Percentiles rank a stretch among this genome's conserved stretches.
Evolutionary conservation across 306 rosid species (phyloP).

Genomic region (Rosa multiflora): DNA sequence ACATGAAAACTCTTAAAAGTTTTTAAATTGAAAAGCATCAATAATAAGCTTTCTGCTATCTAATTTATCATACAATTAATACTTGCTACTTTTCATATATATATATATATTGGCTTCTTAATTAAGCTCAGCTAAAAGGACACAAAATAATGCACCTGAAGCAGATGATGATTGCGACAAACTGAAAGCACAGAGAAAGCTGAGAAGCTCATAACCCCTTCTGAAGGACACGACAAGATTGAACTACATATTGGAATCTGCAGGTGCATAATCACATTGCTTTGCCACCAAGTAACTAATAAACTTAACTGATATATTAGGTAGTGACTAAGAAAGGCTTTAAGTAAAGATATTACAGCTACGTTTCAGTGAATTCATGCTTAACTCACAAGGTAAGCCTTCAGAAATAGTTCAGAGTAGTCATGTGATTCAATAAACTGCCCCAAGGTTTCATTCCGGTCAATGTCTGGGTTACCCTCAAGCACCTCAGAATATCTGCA

Average conservation of each 20-base stretch:
- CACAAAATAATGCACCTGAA: slow-evolving; percentile 49
- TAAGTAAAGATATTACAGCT: no score
- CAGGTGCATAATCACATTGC: no score
- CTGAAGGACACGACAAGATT: slow-evolving; percentile 72
- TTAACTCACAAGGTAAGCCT: slow-evolving; percentile 83
- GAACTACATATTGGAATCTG: no score
- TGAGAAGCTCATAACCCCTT: slow-evolving; percentile 76
- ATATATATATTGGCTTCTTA: neutral
- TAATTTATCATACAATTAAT: neutral
- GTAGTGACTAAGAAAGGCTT: neutral
- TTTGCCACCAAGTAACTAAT: slow-evolving; percentile 42
- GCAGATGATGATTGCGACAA: slow-evolving; percentile 71
- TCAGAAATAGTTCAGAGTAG: slow-evolving; percentile 54
- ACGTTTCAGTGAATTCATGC: slow-evolving; percentile 25
- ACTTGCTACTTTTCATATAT: neutral
- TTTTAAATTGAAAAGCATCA: no score
- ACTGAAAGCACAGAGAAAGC: slow-evolving; percentile 80
- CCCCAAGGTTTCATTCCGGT: slow-evolving; percentile 67
- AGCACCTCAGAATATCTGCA: slow-evolving; percentile 38
- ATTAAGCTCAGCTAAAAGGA: neutral
- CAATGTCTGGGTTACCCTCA: slow-evolving; percentile 67
- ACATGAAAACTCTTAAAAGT: neutral
- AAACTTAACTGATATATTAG: no score
- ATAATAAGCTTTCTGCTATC: neutral
- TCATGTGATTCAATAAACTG: slow-evolving; percentile 61